Evolutionary conservation across 768 basidiomycete genomes (phyloP), one percentile per base, ranked within the genome.

Genomic region (Cubamyces lactineus): DNA sequence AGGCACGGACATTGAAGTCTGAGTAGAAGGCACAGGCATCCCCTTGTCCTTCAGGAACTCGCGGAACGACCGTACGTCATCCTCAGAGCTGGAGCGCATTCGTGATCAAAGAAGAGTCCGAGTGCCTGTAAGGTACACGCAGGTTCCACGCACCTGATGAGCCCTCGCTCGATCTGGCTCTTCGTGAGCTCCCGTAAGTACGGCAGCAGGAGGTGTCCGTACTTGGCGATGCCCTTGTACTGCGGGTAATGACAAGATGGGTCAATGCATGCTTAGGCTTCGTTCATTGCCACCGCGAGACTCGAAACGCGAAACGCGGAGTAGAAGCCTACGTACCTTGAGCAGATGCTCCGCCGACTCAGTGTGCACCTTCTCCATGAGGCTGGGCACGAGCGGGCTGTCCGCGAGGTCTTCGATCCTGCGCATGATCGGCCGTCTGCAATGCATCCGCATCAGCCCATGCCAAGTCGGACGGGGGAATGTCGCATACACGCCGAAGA

Each of bases 331-430:
- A 19, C 71, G 63, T 63, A 73, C 74, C 62, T 68, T 61, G 64
- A 77, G 70, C 12, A 76, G 62, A 15, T 63, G 66, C 39, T 54
- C 52, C 24, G 67, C 65, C 1, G 67, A 59, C 23, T 75, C 68
- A 5, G 58, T 62, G 61, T 77, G 76, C 16, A 77, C 66, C 51
- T 71, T 76, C 24, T 69, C 67, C 12, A 77, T 66, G 5, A 77
- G 67, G 0, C 66, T 70, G 2, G 76, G 76, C 0, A 77, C 60
- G 34, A 76, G 69, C 6, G 76, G 76, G 45, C 66, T 68, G 56
- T 74, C 71, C 38, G 68, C 72, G n/a, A 77, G 62, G 51, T 71
- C 69, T 43, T 71, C 67, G 34, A 77, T 66, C n/a, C 67, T 63
- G 28, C 69, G 68, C 55, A 76, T 52, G 43, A 76, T 69, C 1